A percentile compares a stretch with the other conserved stretches of the same genome.
Conservation (phyloP, 805 yeast species). For the Grigorovia humatica region DNA sequence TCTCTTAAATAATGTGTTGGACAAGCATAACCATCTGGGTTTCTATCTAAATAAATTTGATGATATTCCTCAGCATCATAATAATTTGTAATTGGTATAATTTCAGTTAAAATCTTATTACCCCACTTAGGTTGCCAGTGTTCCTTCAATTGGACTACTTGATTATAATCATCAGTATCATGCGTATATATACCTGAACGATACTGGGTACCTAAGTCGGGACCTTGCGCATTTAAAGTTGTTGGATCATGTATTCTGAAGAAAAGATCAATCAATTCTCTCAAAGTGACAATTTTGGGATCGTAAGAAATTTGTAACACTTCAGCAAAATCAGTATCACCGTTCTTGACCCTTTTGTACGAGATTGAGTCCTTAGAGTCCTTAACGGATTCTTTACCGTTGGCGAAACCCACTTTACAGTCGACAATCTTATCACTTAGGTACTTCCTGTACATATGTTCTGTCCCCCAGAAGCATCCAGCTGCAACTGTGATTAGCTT, state of each 20-base stretch:
- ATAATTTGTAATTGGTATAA: conserved; percentile 59
- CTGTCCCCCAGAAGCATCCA: conserved; percentile 86
- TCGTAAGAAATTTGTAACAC: conserved; percentile 75
- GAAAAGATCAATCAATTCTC: conserved; percentile 68
- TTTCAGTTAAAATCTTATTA: conserved; percentile 54
- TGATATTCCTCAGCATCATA: conserved; percentile 96
- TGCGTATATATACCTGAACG: conserved; percentile 72
- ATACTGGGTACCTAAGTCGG: conserved; percentile 83
- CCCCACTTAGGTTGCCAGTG: conserved; percentile 62
- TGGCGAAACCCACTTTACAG: conserved; percentile 82
- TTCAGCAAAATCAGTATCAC: conserved; percentile 71
- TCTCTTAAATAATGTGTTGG: conserved; percentile 76
- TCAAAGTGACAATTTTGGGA: conserved; percentile 49
- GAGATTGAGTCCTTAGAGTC: conserved; percentile 26
- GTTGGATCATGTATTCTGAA: conserved; percentile 95
- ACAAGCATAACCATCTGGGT: conserved; percentile 84
- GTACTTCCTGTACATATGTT: conserved; percentile 66
- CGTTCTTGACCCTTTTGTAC: conserved; percentile 66
- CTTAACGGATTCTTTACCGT: conserved; percentile 50
- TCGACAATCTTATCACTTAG: conserved; percentile 55
- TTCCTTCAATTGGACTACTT: conserved; percentile 38
- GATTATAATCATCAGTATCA: conserved; percentile 33
- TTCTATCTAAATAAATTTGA: conserved; percentile 66
- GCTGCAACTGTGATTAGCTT: conserved; percentile 51
- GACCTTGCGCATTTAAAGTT: conserved; percentile 71